Evolutionary conservation across 805 yeast species (phyloP), one percentile per base, ranked within the genome.

Genomic region (Candida michaelii): DNA sequence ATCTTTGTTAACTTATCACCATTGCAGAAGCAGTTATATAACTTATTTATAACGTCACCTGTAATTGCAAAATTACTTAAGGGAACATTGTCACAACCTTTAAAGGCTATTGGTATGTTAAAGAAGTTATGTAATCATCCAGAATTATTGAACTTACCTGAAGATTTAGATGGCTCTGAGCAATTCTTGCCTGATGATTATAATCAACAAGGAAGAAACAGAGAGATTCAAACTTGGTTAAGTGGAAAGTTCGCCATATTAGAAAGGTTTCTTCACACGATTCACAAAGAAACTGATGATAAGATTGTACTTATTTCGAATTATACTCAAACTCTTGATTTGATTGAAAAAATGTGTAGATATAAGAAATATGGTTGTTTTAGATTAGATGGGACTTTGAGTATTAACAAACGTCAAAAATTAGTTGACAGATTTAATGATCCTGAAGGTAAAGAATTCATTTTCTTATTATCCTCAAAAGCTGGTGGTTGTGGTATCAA

Each of bases 401-500:
- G 77, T 42, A 89, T 93, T 44, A 87, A 85, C 65, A 93, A 93
- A 59, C 78, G 99, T 49, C 98, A 93, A 56, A 89, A 86, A 53
- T 70, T 91, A 24, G 99, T 93, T 14, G 98, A 91, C 62, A 70
- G 76, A 51, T 90, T 93, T 65, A 93, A 93, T 57, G 85, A 93
- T 54, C 97, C 97, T 1, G 85, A 86, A 34, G 85, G 89, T 1
- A 73, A 80, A 1, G 97, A 90, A 51, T 93, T 91, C 60, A 81
- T 93, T 2, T 93, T 93, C 54, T 70, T 93, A 46, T 69, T 93
- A 40, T 87, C 96, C 59, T 87, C 96, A 6, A 93, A 93, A 62
- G 99, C 99, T 1, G 99, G 99, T 54, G 99, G 99, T 1, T 93
- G 99, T 71, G 99, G 99, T 65, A 88, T 93, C 55, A 93, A 93